Base-by-base conservation (phyloP, 805 yeast species). In the Sugiyamaella valdiviana region DNA sequence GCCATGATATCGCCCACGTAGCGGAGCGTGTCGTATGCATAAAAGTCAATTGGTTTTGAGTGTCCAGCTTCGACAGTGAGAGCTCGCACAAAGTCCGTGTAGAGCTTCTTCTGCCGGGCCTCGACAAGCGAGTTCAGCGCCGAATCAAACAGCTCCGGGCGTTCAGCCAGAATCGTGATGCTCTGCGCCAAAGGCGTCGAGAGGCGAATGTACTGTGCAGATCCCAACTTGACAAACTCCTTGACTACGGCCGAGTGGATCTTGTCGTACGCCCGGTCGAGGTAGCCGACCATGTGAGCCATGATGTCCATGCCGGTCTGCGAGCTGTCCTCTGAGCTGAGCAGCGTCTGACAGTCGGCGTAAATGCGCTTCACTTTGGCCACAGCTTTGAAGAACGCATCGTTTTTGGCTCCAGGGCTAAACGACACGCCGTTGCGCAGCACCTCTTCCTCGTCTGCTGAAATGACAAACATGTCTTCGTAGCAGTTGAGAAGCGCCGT, bases 1-100 rank as follows among this genome's bases (percentile, higher is more conserved):
- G 98, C 98, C 36, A 93, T 68, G 26, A 93, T 74, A 62, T 89
- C 96, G 21, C 97, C 95, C 15, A 87, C 71, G 54, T 82, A 90
- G 48, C 96, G 72, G 21, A 81, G 71, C 1, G 96, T 85, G 62
- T 91, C 96, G 62, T 84, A 84, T 0, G 85, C 82, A 6, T 83
- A 77, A 39, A 83, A 66, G 24, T 79, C 74, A 19, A 87, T 71
- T 0, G 89, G 85, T 48, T 75, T 60, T 2, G 63, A 68, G 20
- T 47, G 39, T 6, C 36, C 46, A 16, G 62, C 56, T 29, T 59
- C 64, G 14, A 46, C 57, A 1, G 67, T 59, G 5, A 71, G 40
- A 1, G 69, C 70, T 5, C 49, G 67, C 37, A 79, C 58, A 57
- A 90, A 88, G 38, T 88, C 95, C 44, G 80, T 83, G 4, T 78